A percentile compares a stretch with the other conserved stretches of the same genome.
These are phyloP conservation scores for Tolypocladium ovalisporum DNA, from an alignment of 2,329 filamentous ascomycete species.

Conservation along the genomic window DNA sequence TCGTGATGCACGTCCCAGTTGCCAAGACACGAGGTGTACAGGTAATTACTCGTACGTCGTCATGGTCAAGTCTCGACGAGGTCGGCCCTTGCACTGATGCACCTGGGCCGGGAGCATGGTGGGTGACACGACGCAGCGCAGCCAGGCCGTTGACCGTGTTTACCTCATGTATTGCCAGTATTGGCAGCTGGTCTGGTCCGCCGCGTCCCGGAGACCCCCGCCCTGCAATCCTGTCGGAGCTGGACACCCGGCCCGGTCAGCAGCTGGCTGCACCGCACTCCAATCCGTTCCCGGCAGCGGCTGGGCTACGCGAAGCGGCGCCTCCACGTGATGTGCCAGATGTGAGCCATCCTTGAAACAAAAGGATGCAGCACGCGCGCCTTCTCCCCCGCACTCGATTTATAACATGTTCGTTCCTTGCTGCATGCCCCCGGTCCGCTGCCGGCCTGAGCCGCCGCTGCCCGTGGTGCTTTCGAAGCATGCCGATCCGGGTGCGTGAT, in stretches of 20 bases:
- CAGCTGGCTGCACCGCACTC: too few species aligned
- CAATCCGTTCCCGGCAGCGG: background rate
- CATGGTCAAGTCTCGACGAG: too few species aligned
- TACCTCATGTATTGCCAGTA: too few species aligned
- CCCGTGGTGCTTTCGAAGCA: background rate
- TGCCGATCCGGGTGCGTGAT: background rate
- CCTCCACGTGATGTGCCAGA: background rate
- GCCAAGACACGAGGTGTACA: background rate
- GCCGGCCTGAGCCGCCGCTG: background rate
- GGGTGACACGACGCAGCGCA: background rate
- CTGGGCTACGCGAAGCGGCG: background rate
- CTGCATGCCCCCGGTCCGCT: background rate
- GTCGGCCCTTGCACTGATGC: background rate
- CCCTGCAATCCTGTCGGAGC: too few species aligned
- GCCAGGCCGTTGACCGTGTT: background rate
- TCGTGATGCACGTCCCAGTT: background rate
- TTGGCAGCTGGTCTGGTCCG: too few species aligned
- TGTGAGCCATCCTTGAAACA: background rate
- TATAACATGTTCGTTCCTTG: background rate
- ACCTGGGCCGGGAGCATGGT: background rate
- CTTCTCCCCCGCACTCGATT: background rate
- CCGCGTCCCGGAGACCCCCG: too few species aligned
- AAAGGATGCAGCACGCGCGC: background rate
- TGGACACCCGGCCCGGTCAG: too few species aligned
- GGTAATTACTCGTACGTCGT: too few species aligned